phyloP scores from a whole-genome alignment of 2,329 filamentous ascomycete genomes.

The Cercospora brassicicola region DNA sequence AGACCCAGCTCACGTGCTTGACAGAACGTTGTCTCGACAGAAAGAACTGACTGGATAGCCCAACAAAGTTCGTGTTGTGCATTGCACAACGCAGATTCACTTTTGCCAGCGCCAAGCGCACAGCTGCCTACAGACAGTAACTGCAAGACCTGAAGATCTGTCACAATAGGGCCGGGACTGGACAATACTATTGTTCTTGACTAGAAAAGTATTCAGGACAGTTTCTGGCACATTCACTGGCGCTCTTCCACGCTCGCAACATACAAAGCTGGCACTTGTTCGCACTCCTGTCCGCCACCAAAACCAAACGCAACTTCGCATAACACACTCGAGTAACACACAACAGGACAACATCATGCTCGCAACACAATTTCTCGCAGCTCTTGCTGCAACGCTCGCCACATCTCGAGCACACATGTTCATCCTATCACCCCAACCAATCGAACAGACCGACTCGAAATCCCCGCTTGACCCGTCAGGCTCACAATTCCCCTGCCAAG shows the following conservation, averaged over 20 bases:
- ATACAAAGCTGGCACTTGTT: background rate
- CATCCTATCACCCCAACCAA: slow-evolving; percentile 66
- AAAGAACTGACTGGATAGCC: background rate
- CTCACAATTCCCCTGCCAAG: slow-evolving; percentile 81
- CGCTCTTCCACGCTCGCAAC: background rate
- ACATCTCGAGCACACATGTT: slow-evolving; percentile 66
- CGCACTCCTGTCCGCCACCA: background rate
- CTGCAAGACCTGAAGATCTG: background rate
- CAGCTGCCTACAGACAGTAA: background rate
- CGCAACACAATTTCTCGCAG: background rate
- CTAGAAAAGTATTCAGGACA: background rate
- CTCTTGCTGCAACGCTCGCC: background rate
- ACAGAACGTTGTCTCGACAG: background rate
- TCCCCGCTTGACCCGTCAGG: slow-evolving; percentile 63
- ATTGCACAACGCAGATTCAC: background rate
- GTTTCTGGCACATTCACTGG: background rate
- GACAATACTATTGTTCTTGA: background rate
- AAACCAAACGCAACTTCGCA: background rate
- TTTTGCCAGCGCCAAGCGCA: background rate
- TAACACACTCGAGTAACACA: background rate
- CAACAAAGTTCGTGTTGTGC: background rate
- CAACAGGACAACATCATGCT: background rate
- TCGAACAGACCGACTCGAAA: slow-evolving; percentile 57
- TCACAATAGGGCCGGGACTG: background rate
- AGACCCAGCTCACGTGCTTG: background rate